A percentile compares a stretch with the other conserved stretches of the same genome.
These are phyloP conservation scores for Fulvia fulva DNA, from an alignment of 2,329 filamentous ascomycete genomes.

Conservation along the genomic window DNA sequence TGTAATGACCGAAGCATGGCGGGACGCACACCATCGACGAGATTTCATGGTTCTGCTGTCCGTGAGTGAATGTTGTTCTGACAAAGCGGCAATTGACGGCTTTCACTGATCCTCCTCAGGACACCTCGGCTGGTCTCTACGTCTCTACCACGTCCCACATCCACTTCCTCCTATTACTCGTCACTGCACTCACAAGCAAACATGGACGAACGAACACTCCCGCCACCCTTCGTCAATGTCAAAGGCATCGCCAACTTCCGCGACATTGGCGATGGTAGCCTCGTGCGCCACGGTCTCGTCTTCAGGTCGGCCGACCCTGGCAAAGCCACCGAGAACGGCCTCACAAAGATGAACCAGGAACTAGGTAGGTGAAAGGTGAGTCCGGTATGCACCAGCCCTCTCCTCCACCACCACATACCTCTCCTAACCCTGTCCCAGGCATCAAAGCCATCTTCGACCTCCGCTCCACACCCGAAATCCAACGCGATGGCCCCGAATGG, in stretches of 20 bases:
- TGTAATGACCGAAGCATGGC: too few species aligned
- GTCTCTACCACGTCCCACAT: not conserved
- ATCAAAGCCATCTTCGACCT: constrained; percentile 67
- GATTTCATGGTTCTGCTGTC: too few species aligned
- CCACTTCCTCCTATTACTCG: not conserved
- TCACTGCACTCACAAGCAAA: not conserved
- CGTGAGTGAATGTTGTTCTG: not conserved
- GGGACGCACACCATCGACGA: too few species aligned
- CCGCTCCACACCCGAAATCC: constrained; percentile 58
- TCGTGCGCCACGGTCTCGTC: constrained; percentile 51
- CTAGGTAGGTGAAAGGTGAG: constrained; percentile 27
- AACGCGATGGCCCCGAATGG: constrained; percentile 38
- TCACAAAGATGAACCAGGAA: constrained; percentile 45
- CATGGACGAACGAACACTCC: not conserved
- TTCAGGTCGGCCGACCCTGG: constrained; percentile 69
- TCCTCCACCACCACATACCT: not conserved
- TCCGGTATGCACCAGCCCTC: constrained; percentile 26
- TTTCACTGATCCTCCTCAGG: not conserved
- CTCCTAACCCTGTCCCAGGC: constrained; percentile 39
- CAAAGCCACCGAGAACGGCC: constrained; percentile 52
- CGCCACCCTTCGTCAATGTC: constrained; percentile 40
- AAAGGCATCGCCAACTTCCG: constrained; percentile 65
- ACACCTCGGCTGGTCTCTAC: not conserved
- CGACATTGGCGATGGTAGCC: constrained; percentile 51
- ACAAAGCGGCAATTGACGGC: not conserved